phyloP scores from a whole-genome alignment of 2,329 filamentous ascomycete genomes.

The Xylaria hypoxylon region DNA sequence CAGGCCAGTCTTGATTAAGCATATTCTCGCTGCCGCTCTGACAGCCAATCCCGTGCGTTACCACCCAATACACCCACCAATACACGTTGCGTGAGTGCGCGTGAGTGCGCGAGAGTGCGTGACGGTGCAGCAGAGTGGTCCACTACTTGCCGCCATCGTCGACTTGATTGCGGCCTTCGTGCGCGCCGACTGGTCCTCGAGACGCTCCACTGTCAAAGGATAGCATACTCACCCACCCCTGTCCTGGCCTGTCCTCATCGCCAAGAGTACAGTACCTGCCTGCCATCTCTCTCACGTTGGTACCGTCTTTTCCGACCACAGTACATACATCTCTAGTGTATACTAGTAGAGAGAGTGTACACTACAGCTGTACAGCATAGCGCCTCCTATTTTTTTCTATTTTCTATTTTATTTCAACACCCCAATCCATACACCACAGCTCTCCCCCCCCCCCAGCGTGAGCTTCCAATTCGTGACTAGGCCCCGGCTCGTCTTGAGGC shows the following conservation, averaged over 20 bases:
- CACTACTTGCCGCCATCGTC: conserved; percentile 47
- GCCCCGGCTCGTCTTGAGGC: conserved; percentile 37
- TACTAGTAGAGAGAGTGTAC: background rate
- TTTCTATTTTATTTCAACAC: conserved; percentile 13
- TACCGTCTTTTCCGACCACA: background rate
- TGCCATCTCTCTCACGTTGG: background rate
- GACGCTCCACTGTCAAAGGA: conserved; percentile 41
- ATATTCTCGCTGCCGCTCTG: conserved; percentile 39
- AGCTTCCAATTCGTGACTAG: conserved; percentile 26
- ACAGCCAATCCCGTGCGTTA: conserved; percentile 44
- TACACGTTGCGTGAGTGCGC: conserved; percentile 35
- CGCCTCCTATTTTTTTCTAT: conserved; percentile 1
- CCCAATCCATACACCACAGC: conserved; percentile 21
- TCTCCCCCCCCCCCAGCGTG: background rate
- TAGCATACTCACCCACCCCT: conserved; percentile 21
- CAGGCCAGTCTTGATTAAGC: conserved; percentile 7
- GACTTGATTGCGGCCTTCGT: conserved; percentile 39
- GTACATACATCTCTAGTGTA: background rate
- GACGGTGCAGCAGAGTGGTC: conserved; percentile 26
- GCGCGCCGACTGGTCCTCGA: conserved; percentile 44
- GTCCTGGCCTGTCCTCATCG: conserved; percentile 16
- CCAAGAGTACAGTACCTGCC: conserved; percentile 11
- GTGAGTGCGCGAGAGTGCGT: conserved; percentile 3
- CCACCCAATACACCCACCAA: conserved; percentile 30
- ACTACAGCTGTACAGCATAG: conserved; percentile 24